Evolutionary conservation across 306 rosid genomes (phyloP).

Genomic region (Prunus persica): Prunus_persica_NCBIv2 NC_034009.1:38611001-38611500

Average conservation of each 20-base stretch:
- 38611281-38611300: constrained; percentile 6
- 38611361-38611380: constrained; percentile 6
- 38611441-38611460: no score
- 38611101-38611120: constrained; percentile 10
- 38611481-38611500: no score
- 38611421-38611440: no score
- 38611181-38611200: constrained; percentile 2
- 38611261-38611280: constrained; percentile 7
- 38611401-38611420: neutral
- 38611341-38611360: neutral
- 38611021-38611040: neutral
- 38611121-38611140: constrained; percentile 12
- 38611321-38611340: neutral
- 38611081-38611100: neutral
- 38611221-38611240: constrained; percentile 26
- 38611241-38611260: constrained; percentile 12
- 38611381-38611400: constrained; percentile 11
- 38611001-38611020: neutral
- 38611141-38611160: constrained; percentile 22
- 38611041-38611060: neutral
- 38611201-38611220: neutral
- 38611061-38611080: constrained; percentile 8
- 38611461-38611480: no score
- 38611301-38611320: neutral
- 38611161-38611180: constrained; percentile 15